Evolutionary conservation across 2,329 filamentous ascomycete genomes (phyloP), one percentile per base, ranked within the genome.

Genomic region (Coniochaeta sp.): DNA sequence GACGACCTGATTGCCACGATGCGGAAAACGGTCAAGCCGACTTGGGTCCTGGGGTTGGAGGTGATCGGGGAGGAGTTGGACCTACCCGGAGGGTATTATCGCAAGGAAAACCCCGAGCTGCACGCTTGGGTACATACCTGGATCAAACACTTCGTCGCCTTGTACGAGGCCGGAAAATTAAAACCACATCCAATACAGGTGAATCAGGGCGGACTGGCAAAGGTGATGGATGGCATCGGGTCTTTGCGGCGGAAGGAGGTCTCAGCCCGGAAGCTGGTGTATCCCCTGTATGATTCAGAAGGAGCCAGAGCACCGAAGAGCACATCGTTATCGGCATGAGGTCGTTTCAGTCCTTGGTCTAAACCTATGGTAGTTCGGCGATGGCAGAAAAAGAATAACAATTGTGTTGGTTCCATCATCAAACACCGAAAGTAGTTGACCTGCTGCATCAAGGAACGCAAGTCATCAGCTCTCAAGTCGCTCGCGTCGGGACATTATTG

Each of bases 1-100:
- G 27, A 48, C 6, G 50, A 54, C 27, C 18, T 46, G 27, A 32
- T 27, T 3, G 48, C 27, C 26, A 52, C 32, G 30, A 49, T 45
- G 51, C 18, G 26, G 10, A 47, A 48, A 22, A 30, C 33, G 7
- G 52, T 56, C 26, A 16, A 52, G 32, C 24, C 52, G 13, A 49
- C 50, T 9, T 53, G 51, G 47, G 50, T 57, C 13, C 24, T 57
- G 48, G 55, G 50, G 16, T 32, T 53, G 18, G 38, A 40, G 27
- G 24, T 50, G 16, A 16, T 46, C 12, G 51, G 51, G 16, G 31
- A 26, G 40, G 50, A 46, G 30, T 12, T 51, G 40, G 22, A 48
- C 16, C 50, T 51, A 8, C 40, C 40, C 8, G 50, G 50, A 33
- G 50, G 32, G 40, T 51, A 52, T 20, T 45, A 50, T 26, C 27